phyloP scores from a whole-genome alignment of 306 rosid genomes.

The Sicyos edulis region DNA sequence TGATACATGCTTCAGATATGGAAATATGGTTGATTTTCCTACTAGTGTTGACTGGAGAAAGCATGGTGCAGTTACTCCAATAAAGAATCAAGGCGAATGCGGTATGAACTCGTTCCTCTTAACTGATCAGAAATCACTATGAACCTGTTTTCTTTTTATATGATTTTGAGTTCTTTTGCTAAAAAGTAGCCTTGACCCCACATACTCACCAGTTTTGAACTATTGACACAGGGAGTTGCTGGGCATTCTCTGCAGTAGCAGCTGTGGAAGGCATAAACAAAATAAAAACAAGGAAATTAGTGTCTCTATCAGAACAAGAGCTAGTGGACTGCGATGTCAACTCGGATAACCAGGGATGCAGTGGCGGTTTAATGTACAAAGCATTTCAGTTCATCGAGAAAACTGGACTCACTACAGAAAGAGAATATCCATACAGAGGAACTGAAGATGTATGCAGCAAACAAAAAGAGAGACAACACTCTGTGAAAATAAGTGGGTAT shows the following conservation, averaged over 20 bases:
- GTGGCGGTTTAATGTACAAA: slow-evolving; percentile 57
- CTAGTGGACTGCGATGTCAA: slow-evolving; percentile 53
- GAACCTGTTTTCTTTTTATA: background rate
- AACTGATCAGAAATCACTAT: background rate
- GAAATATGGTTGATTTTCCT: slow-evolving; percentile 25
- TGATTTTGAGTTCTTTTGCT: background rate
- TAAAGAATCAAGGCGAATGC: slow-evolving; percentile 69
- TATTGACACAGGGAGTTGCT: slow-evolving; percentile 55
- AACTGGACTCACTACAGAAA: slow-evolving; percentile 36
- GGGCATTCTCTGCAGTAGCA: slow-evolving; percentile 84
- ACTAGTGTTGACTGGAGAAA: slow-evolving; percentile 60
- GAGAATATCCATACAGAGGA: slow-evolving; percentile 51
- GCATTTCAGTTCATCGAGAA: slow-evolving; percentile 48
- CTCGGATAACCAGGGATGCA: slow-evolving; percentile 49
- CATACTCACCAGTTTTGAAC: slow-evolving; percentile 9
- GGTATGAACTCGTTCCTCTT: slow-evolving; percentile 36
- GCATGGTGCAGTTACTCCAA: slow-evolving; percentile 45
- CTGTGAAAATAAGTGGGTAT: slow-evolving; percentile 40
- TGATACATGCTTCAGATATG: slow-evolving; percentile 30
- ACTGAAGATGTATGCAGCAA: slow-evolving; percentile 32
- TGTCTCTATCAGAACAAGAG: slow-evolving; percentile 63
- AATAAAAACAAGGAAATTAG: slow-evolving; percentile 51
- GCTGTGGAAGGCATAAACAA: slow-evolving; percentile 71
- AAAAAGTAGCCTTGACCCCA: background rate
- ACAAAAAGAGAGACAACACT: slow-evolving; percentile 19